These are phyloP conservation scores for Coelastrella sp. DNA, from an alignment of 139 green algal species.

Conservation along the genomic window DNA sequence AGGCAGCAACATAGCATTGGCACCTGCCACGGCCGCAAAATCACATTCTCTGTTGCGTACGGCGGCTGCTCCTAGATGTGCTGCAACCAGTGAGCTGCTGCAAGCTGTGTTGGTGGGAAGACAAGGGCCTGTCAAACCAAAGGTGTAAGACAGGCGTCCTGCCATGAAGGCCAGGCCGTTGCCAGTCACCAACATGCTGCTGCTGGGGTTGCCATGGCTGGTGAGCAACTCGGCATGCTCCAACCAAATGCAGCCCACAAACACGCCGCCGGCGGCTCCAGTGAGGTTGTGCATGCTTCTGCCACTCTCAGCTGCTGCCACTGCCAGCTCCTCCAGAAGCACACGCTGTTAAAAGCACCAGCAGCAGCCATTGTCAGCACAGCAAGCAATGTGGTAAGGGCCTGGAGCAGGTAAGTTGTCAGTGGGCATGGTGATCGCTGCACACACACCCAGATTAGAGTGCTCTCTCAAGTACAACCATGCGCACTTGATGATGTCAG, in stretches of 20 bases:
- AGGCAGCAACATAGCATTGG: slow-evolving; percentile 82
- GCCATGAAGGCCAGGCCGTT: slow-evolving; percentile 85
- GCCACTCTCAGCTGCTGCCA: slow-evolving; percentile 63
- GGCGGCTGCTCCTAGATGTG: slow-evolving; percentile 73
- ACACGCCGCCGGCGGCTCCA: slow-evolving; percentile 58
- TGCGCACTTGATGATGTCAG: too few species aligned
- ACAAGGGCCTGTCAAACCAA: slow-evolving; percentile 70
- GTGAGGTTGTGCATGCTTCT: slow-evolving; percentile 39
- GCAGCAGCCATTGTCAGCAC: not conserved
- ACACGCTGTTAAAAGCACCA: slow-evolving; percentile 60
- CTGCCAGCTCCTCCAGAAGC: slow-evolving; percentile 76
- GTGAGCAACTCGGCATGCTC: slow-evolving; percentile 73
- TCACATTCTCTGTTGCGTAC: slow-evolving; percentile 49
- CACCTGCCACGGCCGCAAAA: slow-evolving; percentile 66
- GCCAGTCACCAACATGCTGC: slow-evolving; percentile 65
- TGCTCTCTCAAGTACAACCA: too few species aligned
- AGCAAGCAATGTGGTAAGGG: too few species aligned
- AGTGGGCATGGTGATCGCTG: too few species aligned
- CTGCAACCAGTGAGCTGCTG: slow-evolving; percentile 86
- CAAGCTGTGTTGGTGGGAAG: slow-evolving; percentile 89
- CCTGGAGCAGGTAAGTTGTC: too few species aligned
- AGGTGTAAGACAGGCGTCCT: slow-evolving; percentile 86
- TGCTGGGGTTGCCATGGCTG: slow-evolving; percentile 18
- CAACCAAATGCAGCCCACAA: slow-evolving; percentile 83
- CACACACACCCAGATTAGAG: not conserved